Evolutionary conservation across 129 eudicot species (phyloP), one percentile per base, ranked within the genome.

Genomic region (Solidago caesia): DNA sequence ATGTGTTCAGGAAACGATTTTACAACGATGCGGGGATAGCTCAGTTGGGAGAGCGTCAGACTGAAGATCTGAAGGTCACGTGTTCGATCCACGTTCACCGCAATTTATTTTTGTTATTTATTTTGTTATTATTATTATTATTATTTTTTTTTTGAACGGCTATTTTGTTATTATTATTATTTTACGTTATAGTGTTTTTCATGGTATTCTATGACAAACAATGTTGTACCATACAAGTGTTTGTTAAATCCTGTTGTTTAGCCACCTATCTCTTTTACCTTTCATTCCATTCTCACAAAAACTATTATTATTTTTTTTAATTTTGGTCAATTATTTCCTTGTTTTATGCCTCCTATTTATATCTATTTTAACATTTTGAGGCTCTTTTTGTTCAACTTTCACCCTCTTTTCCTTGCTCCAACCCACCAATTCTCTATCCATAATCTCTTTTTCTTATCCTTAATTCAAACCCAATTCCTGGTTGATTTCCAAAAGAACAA

Each of bases 41-140:
- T 81, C 85, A 81, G 81, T 81, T 81, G 81, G 85, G 85, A 86
- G 98, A 82, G 85, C 85, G 85, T 82, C 82, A 82, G 85, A 90
- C 96, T 90, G 91, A 88, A 90, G 96, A 90, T 90, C 96, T 90
- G 96, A 93, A 90, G 97, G 92, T 88, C 98, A 72, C 89, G 97
- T 93, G 97, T 86, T 90, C 96, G 98, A 90, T 90, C 98, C 95
- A 89, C 97, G 91, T 73, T 89, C 97, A 89, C 97, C 96, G 97
- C 97, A 88, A 16, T 33, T 33, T 3, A 33, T 33, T 33, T 33
- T 33, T 33, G 39, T 33, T 33, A 1, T 33, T 33, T 33, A 1
- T 33, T 33, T 33, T 33, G 21, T 21, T 21, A 0, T 21, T 21
- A 21, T 21, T 21, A n/a, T n/a, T n/a, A n/a, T n/a, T n/a, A n/a